These are phyloP conservation scores for Obba rivulosa DNA, from an alignment of 768 basidiomycete species.

Conservation along the genomic window DNA sequence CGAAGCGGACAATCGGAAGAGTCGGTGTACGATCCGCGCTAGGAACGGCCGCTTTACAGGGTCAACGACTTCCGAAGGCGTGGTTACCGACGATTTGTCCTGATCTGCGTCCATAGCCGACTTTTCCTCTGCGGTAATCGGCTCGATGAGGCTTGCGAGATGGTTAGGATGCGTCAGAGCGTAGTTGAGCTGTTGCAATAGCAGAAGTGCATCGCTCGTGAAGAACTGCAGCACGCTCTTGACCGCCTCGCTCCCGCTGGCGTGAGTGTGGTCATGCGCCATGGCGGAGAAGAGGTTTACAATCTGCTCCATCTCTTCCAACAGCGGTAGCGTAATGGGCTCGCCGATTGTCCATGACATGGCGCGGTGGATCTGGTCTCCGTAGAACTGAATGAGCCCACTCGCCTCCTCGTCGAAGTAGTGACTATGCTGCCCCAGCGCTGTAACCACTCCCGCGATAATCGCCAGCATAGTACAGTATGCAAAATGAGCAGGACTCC, in stretches of 20 bases:
- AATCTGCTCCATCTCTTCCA: slow-evolving; percentile 82
- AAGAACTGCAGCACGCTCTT: slow-evolving; percentile 66
- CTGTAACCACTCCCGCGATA: slow-evolving; percentile 62
- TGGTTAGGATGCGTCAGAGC: slow-evolving; percentile 89
- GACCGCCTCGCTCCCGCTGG: slow-evolving; percentile 44
- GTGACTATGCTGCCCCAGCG: slow-evolving; percentile 60
- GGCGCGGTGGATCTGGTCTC: slow-evolving; percentile 70
- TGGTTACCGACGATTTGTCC: slow-evolving; percentile 24
- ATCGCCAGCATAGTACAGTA: slow-evolving; percentile 86
- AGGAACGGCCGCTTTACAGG: slow-evolving; percentile 67
- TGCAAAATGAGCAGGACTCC: slow-evolving; percentile 71
- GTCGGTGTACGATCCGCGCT: slow-evolving; percentile 61
- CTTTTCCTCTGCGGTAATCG: slow-evolving; percentile 73
- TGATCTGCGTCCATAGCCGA: slow-evolving; percentile 59
- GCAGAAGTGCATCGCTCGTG: slow-evolving; percentile 57
- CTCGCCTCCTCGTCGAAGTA: slow-evolving; percentile 83
- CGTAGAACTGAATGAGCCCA: slow-evolving; percentile 80
- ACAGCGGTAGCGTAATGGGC: slow-evolving; percentile 63
- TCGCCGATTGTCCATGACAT: slow-evolving; percentile 82
- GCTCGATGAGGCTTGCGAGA: slow-evolving; percentile 75
- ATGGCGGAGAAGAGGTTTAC: slow-evolving; percentile 75
- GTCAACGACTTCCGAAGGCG: slow-evolving; percentile 46
- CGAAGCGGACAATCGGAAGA: slow-evolving; percentile 67
- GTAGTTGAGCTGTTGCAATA: slow-evolving; percentile 87
- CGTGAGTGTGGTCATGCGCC: slow-evolving; percentile 42